These are phyloP conservation scores for Citrullus colocynthis DNA, from an alignment of 306 rosid species.

Conservation along the genomic window DNA sequence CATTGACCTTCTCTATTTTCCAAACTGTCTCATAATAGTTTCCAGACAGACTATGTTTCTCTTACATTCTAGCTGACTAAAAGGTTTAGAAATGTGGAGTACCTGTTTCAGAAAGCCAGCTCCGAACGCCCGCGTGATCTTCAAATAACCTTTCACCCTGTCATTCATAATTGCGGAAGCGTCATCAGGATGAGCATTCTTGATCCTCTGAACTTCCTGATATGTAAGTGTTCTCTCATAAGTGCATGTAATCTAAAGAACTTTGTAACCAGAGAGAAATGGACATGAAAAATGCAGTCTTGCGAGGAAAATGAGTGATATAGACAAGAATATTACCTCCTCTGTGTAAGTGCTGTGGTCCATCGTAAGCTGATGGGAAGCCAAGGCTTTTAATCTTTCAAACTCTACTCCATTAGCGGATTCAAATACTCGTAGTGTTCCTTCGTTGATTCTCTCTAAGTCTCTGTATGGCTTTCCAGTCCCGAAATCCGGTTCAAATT, in stretches of 20 bases:
- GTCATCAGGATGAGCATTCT: constrained; percentile 60
- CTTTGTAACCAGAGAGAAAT: background rate
- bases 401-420: constrained; percentile 15
- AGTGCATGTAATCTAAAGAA: background rate
- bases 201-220: constrained; percentile 64
- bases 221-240: background rate
- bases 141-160: constrained; percentile 67
- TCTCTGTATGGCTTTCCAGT: constrained; percentile 9
- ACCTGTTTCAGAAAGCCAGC: constrained; percentile 90
- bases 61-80: background rate
- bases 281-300: background rate
- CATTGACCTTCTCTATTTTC: background rate
- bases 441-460: constrained; percentile 19
- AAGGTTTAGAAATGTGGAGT: background rate
- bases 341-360: constrained; percentile 51
- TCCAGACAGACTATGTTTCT: background rate
- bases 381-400: constrained; percentile 7
- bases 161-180: constrained; percentile 42
- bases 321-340: constrained; percentile 35
- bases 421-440: constrained; percentile 10
- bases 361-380: constrained; percentile 49
- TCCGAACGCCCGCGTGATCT: constrained; percentile 82
- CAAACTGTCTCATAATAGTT: background rate
- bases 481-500: constrained; percentile 11
- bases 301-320: background rate